Evolutionary conservation across 2,329 filamentous ascomycete genomes (phyloP).

Genomic region (Aspergillus unguis): DNA sequence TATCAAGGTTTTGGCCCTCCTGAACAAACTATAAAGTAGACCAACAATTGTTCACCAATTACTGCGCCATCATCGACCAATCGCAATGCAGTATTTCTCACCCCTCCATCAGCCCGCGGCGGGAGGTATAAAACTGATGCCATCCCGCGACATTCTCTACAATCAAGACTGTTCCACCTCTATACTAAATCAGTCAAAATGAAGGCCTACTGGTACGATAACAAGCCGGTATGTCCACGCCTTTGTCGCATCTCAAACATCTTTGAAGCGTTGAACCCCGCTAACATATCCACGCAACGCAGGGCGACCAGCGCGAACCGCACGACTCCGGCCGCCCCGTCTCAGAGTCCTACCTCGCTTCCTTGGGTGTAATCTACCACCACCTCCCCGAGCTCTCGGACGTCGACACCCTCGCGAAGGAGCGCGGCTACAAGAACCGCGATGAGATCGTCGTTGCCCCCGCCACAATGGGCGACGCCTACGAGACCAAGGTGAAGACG

Average conservation of each 20-base stretch:
- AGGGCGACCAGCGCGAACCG: conserved; percentile 90
- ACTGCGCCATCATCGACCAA: conserved; percentile 28
- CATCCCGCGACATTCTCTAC: neutral
- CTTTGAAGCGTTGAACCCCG: neutral
- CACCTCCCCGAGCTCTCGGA: conserved; percentile 60
- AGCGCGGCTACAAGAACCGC: conserved; percentile 87
- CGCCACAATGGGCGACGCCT: conserved; percentile 75
- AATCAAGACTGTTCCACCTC: neutral
- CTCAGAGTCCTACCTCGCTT: conserved; percentile 60
- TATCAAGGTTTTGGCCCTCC: too few relatives aligned
- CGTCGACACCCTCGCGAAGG: conserved; percentile 70
- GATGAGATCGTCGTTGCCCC: conserved; percentile 91
- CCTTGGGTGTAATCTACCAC: conserved; percentile 78
- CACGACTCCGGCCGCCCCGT: conserved; percentile 81
- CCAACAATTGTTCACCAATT: neutral
- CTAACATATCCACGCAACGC: neutral
- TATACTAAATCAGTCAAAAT: conserved; percentile 42
- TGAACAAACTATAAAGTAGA: too few relatives aligned
- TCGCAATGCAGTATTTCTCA: conserved; percentile 26
- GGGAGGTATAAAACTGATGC: conserved; percentile 5
- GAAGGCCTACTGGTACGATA: conserved; percentile 71
- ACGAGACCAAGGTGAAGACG: conserved; percentile 87
- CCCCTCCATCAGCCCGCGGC: conserved; percentile 14
- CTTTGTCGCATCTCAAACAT: neutral
- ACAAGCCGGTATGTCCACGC: conserved; percentile 52